Evolutionary conservation across 2,329 filamentous ascomycete genomes (phyloP), one percentile per base, ranked within the genome.

Genomic region (Hypoxylon rubiginosum): DNA sequence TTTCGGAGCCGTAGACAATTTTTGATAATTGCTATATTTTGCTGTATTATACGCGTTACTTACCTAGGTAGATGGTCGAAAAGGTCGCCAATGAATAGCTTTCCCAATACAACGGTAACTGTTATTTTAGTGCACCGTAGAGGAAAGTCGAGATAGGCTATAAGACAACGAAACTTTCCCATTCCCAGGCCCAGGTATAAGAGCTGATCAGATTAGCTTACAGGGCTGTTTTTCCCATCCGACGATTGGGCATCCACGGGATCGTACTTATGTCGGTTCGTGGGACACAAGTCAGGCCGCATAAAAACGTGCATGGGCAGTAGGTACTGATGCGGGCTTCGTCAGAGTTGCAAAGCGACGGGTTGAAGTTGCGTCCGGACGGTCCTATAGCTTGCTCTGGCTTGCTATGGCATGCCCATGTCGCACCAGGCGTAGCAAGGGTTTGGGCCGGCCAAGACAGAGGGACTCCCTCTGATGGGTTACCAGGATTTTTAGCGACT

Each of bases 251-350:
- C 73, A 73, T 58, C 68, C 51, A 72, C 61, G 60, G 60, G 64
- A 66, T 59, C 65, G 65, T 53, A 59, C 52, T 59, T 62, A 71
- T 71, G 69, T 69, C 67, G 66, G 73, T 75, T 73, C 69, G 72
- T 73, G 68, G 73, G 72, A 75, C 74, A 72, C 62, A 71, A 43
- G 67, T 72, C 72, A 64, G 73, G 74, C 70, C 73, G 74, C 74
- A 77, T 76, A 71, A 66, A 41, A 64, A 68, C 66, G 59, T 74
- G 72, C 72, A 75, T 70, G 51, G 61, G 61, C 68, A 62, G 69
- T 69, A 70, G 64, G 63, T 65, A 71, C 62, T 62, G 62, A 68
- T 67, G 65, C 63, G 53, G 59, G 61, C 52, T 58, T 59, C 45
- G 58, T 51, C 39, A 46, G 39, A 24, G 59, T 51, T 60, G 52